A percentile compares a stretch with the other conserved stretches of the same genome.
Evolutionary conservation across 768 basidiomycete genomes (phyloP).

Genomic region (Kwoniella sp.): DNA sequence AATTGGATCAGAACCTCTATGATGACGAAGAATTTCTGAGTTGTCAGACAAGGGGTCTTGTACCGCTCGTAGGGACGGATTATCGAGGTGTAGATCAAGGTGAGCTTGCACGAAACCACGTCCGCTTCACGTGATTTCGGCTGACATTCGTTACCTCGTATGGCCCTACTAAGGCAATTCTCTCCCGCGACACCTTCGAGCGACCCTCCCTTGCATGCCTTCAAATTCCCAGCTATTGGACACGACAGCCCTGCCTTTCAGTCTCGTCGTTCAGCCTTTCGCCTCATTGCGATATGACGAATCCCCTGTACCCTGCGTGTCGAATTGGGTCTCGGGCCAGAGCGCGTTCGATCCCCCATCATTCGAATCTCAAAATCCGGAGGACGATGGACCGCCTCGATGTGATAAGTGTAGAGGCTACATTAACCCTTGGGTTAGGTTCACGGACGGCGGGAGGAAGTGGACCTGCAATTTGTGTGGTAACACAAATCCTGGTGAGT

Average conservation of each 20-base stretch:
- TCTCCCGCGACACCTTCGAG: conserved; percentile 83
- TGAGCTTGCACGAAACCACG: conserved; percentile 51
- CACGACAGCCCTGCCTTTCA: conserved; percentile 82
- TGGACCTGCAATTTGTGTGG: conserved; percentile 94
- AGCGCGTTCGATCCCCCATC: conserved; percentile 35
- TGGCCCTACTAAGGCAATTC: conserved; percentile 67
- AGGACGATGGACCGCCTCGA: conserved; percentile 73
- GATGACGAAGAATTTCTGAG: conserved; percentile 70
- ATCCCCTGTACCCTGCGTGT: conserved; percentile 74
- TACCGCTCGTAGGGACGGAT: conserved; percentile 83
- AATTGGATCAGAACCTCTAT: conserved; percentile 77
- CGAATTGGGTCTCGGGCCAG: conserved; percentile 58
- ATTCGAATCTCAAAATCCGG: conserved; percentile 36
- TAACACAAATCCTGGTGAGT: conserved; percentile 78
- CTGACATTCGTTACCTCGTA: not conserved
- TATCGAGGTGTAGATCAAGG: conserved; percentile 91
- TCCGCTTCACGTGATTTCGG: too few species aligned
- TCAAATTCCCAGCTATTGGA: conserved; percentile 73
- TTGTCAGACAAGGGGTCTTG: conserved; percentile 63
- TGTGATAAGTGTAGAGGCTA: conserved; percentile 85
- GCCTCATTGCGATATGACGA: conserved; percentile 69
- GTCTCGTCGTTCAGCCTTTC: conserved; percentile 85
- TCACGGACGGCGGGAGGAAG: conserved; percentile 74
- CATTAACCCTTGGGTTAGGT: conserved; percentile 90
- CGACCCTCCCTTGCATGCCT: conserved; percentile 88